These are phyloP conservation scores for Cordyceps javanica DNA, from an alignment of 2,329 filamentous ascomycete genomes.

Conservation along the genomic window DNA sequence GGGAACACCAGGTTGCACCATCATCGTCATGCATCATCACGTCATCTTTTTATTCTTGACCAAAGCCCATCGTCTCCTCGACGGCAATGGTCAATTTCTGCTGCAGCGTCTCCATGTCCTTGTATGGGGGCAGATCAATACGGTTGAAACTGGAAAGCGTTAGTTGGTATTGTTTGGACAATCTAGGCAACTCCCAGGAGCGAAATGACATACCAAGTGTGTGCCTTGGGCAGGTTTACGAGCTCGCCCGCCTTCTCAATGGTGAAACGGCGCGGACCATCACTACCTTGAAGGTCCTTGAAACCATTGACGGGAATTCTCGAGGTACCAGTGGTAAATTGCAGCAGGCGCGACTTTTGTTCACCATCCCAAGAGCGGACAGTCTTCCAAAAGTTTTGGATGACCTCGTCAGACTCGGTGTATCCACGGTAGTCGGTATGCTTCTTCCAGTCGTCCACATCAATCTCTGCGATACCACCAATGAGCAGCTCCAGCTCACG, in stretches of 20 bases:
- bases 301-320: constrained; percentile 98
- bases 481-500: constrained; percentile 94
- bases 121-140: constrained; percentile 90
- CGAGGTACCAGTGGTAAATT: constrained; percentile 96
- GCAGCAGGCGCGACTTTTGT: constrained; percentile 91
- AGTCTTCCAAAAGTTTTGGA: constrained; percentile 98
- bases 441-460: constrained; percentile 99
- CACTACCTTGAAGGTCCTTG: constrained; percentile 96
- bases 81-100: constrained; percentile 93
- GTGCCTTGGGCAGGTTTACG: constrained; percentile 86
- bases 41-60: constrained; percentile 75
- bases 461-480: constrained; percentile 98
- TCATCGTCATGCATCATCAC: neutral
- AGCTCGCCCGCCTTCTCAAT: constrained; percentile 97
- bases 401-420: constrained; percentile 94
- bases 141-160: constrained; percentile 74
- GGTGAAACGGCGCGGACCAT: constrained; percentile 90
- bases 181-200: constrained; percentile 6
- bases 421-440: constrained; percentile 98
- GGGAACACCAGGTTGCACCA: constrained; percentile 2
- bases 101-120: constrained; percentile 76
- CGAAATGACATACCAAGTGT: constrained; percentile 76
- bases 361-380: constrained; percentile 96
- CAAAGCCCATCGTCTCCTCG: constrained; percentile 97
- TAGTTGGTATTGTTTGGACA: constrained; percentile 19